Conservation (phyloP, 2,329 filamentous ascomycete species). For the Pseudocercospora ulei region DNA sequence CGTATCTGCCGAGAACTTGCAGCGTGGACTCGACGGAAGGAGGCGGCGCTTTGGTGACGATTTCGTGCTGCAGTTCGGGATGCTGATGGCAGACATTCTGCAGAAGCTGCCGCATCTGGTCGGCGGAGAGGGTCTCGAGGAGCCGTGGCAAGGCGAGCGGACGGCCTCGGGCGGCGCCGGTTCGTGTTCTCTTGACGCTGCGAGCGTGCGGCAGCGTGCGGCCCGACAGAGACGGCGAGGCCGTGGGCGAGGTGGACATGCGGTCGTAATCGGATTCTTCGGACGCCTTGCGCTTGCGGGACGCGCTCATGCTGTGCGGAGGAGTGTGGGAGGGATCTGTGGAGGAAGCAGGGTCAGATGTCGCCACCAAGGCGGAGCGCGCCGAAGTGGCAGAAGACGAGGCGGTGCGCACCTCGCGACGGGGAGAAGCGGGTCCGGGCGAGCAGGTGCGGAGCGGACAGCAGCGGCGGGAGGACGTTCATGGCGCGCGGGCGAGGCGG, state of each 20-base stretch:
- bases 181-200: conserved; percentile 57
- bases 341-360: conserved; percentile 32
- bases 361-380: conserved; percentile 34
- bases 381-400: too few relatives aligned
- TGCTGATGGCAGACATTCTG: conserved; percentile 85
- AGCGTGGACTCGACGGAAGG: conserved; percentile 74
- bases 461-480: conserved; percentile 53
- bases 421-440: conserved; percentile 52
- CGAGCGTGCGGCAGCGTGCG: conserved; percentile 51
- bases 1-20: conserved; percentile 71
- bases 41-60: conserved; percentile 73
- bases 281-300: conserved; percentile 80
- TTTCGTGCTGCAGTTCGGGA: conserved; percentile 73
- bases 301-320: conserved; percentile 34
- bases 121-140: conserved; percentile 83
- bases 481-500: conserved; percentile 38
- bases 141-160: conserved; percentile 62
- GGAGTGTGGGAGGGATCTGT: conserved; percentile 27
- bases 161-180: conserved; percentile 56
- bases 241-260: conserved; percentile 81
- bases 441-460: conserved; percentile 55
- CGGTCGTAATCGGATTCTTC: conserved; percentile 58
- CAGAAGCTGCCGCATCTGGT: conserved; percentile 75
- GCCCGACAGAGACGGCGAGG: conserved; percentile 65
- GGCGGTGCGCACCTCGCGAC: conserved; percentile 46